Conservation (phyloP, 1,284 basidiomycete species). For the Ustilago shanxiensis region DNA sequence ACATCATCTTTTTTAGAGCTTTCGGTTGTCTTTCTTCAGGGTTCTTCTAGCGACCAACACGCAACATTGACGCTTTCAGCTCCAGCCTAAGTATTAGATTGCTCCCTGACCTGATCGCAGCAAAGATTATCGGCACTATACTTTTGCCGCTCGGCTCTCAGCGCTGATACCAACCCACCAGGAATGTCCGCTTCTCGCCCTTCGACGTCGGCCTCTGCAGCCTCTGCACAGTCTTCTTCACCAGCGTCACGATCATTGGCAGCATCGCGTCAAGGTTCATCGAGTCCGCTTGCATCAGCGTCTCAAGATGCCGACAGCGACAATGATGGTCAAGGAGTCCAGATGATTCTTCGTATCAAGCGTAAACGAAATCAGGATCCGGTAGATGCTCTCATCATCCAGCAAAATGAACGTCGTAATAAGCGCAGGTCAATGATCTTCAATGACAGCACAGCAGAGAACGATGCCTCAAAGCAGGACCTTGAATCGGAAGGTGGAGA, state of each 20-base stretch:
- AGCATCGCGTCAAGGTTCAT: constrained; percentile 26
- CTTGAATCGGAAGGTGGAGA: neutral
- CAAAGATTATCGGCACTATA: neutral
- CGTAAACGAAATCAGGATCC: constrained; percentile 63
- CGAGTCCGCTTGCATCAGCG: constrained; percentile 22
- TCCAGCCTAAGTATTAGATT: neutral
- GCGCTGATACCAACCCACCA: neutral
- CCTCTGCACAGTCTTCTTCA: constrained; percentile 30
- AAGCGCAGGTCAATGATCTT: constrained; percentile 40
- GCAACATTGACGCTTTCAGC: neutral
- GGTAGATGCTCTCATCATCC: constrained; percentile 62
- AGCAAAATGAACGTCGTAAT: constrained; percentile 39
- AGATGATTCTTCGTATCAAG: constrained; percentile 65
- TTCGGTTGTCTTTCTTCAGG: neutral
- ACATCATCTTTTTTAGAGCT: constrained; percentile 3
- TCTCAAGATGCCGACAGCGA: constrained; percentile 26
- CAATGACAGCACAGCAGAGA: constrained; percentile 3
- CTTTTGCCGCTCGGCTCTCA: neutral
- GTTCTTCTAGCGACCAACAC: neutral
- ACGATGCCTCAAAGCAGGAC: neutral
- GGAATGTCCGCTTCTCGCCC: constrained; percentile 22
- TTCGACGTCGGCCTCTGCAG: constrained; percentile 11
- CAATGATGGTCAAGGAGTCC: constrained; percentile 21
- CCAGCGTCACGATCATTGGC: constrained; percentile 18
- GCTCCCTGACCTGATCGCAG: neutral